Evolutionary conservation across 2,329 filamentous ascomycete genomes (phyloP).

Genomic region (Epicoccum nigrum): DNA sequence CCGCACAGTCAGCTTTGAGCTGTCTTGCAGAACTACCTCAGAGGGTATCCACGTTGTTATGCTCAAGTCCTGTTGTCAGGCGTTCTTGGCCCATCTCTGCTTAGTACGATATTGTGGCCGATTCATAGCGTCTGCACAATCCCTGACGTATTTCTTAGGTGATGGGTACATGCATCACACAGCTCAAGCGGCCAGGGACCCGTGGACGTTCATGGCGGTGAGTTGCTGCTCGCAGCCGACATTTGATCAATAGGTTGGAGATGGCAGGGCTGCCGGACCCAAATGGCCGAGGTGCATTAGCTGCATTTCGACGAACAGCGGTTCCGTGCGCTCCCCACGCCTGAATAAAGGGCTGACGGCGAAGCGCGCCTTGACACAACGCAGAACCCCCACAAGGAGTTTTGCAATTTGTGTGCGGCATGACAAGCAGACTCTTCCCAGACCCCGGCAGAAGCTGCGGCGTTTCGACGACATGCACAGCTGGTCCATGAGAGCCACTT

Average conservation of each 20-base stretch:
- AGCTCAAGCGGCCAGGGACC: constrained; percentile 23
- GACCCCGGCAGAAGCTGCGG: constrained; percentile 34
- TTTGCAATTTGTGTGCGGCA: constrained; percentile 32
- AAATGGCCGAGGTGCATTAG: constrained; percentile 47
- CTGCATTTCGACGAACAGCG: constrained; percentile 36
- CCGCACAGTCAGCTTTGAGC: constrained; percentile 35
- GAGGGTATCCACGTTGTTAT: constrained; percentile 37
- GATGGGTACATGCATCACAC: constrained; percentile 39
- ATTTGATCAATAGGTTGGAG: constrained; percentile 40
- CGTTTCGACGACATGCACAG: constrained; percentile 33
- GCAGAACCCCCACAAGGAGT: constrained; percentile 29
- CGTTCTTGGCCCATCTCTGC: constrained; percentile 18
- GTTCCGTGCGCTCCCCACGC: constrained; percentile 43
- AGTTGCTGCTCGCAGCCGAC: constrained; percentile 36
- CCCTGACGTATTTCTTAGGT: constrained; percentile 22
- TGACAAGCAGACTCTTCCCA: constrained; percentile 40
- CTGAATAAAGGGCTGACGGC: constrained; percentile 31
- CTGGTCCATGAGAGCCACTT: constrained; percentile 27
- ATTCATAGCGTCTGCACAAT: constrained; percentile 5
- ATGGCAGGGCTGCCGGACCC: constrained; percentile 34
- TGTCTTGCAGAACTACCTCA: constrained; percentile 37
- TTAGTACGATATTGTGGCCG: constrained; percentile 2
- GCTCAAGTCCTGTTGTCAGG: constrained; percentile 16
- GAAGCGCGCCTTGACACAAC: constrained; percentile 24
- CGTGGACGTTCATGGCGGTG: constrained; percentile 45